Conservation (phyloP, 177 flowering plant species). For the Vitis hybrid region DNA sequence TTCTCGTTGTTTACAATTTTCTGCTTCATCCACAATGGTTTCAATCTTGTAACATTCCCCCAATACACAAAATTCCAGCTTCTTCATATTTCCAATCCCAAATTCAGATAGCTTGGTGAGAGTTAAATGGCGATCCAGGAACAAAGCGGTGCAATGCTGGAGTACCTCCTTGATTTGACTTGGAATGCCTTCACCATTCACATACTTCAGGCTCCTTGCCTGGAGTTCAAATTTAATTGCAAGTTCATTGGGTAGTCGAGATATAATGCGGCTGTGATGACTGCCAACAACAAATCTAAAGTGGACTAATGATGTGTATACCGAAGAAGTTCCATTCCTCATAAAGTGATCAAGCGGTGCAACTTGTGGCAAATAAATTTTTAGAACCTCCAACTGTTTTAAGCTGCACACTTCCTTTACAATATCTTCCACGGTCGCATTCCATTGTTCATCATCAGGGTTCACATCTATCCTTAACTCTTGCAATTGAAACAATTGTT, state of each 20-base stretch:
- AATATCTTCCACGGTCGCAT: not conserved
- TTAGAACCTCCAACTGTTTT: not conserved
- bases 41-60: no score
- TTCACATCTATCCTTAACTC: slow-evolving; percentile 4
- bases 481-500: not conserved
- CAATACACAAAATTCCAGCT: no score
- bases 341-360: no score
- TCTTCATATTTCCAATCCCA: no score
- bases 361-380: not conserved
- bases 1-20: not conserved
- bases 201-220: no score
- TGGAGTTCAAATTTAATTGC: not conserved
- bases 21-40: not conserved
- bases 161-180: no score
- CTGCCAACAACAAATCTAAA: no score
- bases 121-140: no score
- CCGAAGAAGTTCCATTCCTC: not conserved
- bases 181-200: no score
- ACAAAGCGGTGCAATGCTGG: no score
- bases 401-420: not conserved
- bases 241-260: not conserved
- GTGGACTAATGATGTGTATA: not conserved
- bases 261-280: not conserved
- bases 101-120: no score
- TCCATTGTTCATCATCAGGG: slow-evolving; percentile 4